Conservation (phyloP, 1,139 yeast genomes). For the Diutina catenulata region DNA sequence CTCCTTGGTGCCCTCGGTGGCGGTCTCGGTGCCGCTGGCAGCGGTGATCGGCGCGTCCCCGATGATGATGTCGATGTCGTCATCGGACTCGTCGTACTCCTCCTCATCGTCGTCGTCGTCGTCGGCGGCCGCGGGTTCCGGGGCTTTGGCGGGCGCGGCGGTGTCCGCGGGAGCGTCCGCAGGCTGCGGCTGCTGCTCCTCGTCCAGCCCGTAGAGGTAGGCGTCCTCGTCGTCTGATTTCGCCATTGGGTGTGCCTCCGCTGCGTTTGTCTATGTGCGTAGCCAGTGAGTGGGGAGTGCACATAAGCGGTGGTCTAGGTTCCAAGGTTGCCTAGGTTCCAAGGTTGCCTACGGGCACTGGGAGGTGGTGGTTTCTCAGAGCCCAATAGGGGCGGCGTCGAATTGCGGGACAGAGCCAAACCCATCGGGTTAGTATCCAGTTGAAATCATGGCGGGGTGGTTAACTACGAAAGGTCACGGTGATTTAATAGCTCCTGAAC, state of each 20-base stretch:
- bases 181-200: constrained; percentile 14
- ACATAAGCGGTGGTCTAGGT: too few relatives aligned
- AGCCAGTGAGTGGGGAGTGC: too few relatives aligned
- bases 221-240: constrained; percentile 55
- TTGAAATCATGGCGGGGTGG: too few relatives aligned
- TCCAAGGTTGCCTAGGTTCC: too few relatives aligned
- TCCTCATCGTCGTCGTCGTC: constrained; percentile 12
- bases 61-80: constrained; percentile 34
- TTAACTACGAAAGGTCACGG: too few relatives aligned
- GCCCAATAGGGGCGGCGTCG: too few relatives aligned
- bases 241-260: constrained; percentile 8
- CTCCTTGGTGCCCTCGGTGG: constrained; percentile 11
- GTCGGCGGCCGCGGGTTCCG: constrained; percentile 10
- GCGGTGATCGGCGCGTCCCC: constrained; percentile 20
- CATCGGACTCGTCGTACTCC: constrained; percentile 30
- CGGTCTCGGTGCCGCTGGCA: constrained; percentile 16
- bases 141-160: not conserved
- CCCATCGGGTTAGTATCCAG: too few relatives aligned
- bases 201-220: constrained; percentile 62
- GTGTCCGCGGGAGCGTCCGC: not conserved
- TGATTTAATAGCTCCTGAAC: too few relatives aligned
- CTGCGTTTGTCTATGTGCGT: too few relatives aligned
- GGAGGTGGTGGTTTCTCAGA: too few relatives aligned
- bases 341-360: too few relatives aligned
- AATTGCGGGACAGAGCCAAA: too few relatives aligned